phyloP scores from a whole-genome alignment of 805 yeast species.

The Lipomyces starkeyi region DNA sequence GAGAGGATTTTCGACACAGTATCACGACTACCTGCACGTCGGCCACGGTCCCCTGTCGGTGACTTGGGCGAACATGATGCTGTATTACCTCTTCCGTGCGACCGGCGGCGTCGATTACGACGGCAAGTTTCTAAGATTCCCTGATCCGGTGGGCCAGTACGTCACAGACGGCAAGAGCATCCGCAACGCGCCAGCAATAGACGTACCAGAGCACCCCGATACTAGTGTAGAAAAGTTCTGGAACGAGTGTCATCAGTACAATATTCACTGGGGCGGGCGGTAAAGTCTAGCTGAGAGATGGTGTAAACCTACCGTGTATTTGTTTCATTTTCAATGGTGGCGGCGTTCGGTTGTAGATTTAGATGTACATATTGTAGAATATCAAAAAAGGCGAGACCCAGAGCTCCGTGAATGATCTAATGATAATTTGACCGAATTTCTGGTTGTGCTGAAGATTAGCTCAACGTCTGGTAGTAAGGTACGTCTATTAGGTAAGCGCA shows the following conservation, averaged over 20 bases:
- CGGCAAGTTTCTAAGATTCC: slow-evolving; percentile 19
- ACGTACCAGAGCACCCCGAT: slow-evolving; percentile 15
- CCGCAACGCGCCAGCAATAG: slow-evolving; percentile 13
- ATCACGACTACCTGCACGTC: slow-evolving; percentile 29
- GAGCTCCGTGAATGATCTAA: not conserved
- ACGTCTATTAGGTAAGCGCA: no score
- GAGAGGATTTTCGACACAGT: slow-evolving; percentile 27
- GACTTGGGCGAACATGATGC: slow-evolving; percentile 27
- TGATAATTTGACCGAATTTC: no score
- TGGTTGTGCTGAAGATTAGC: no score
- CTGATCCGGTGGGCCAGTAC: slow-evolving; percentile 24
- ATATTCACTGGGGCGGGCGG: slow-evolving; percentile 32
- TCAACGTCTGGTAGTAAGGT: no score
- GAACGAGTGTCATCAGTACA: slow-evolving; percentile 28
- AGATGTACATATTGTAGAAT: not conserved
- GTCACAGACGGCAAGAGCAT: slow-evolving; percentile 18
- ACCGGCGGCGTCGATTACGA: slow-evolving; percentile 28
- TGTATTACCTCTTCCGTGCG: slow-evolving; percentile 34
- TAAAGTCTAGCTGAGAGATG: not conserved
- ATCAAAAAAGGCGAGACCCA: not conserved
- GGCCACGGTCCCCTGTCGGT: slow-evolving; percentile 22
- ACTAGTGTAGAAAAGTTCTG: slow-evolving; percentile 16
- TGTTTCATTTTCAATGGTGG: not conserved
- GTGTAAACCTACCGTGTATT: not conserved
- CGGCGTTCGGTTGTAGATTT: not conserved